These are phyloP conservation scores for Suhomyces coccinellae DNA, from an alignment of 1,139 yeast species.

Conservation along the genomic window DNA sequence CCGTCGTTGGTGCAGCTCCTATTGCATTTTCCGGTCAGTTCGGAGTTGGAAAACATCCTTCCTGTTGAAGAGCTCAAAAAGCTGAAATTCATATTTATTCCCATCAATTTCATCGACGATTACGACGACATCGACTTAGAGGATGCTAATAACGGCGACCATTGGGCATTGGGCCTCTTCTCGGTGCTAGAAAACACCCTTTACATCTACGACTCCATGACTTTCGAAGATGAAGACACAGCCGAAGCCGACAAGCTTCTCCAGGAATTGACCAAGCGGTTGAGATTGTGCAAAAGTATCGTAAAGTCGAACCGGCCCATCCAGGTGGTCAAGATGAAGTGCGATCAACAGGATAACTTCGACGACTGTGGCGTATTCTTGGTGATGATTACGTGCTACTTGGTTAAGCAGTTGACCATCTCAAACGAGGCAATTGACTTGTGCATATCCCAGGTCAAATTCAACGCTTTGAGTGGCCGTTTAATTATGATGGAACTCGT, in stretches of 20 bases:
- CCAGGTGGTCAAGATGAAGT: slow-evolving; percentile 28
- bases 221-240: slow-evolving; percentile 18
- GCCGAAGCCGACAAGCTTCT: slow-evolving; percentile 22
- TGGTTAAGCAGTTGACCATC: slow-evolving; percentile 22
- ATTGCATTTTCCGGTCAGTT: slow-evolving; percentile 34
- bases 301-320: slow-evolving; percentile 22
- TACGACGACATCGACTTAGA: slow-evolving; percentile 29
- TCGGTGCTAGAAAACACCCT: slow-evolving; percentile 32
- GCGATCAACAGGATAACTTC: slow-evolving; percentile 46
- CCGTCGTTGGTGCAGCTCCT: slow-evolving; percentile 45
- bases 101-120: slow-evolving; percentile 42
- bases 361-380: slow-evolving; percentile 51
- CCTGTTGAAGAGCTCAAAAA: slow-evolving; percentile 35
- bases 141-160: slow-evolving; percentile 42
- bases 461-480: slow-evolving; percentile 35
- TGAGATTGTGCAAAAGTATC: slow-evolving; percentile 25
- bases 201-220: slow-evolving; percentile 46
- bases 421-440: slow-evolving; percentile 20
- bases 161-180: slow-evolving; percentile 44
- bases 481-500: slow-evolving; percentile 18
- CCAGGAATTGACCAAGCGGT: slow-evolving; percentile 24
- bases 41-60: slow-evolving; percentile 28
- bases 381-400: slow-evolving; percentile 41
- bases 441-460: slow-evolving; percentile 28
- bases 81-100: slow-evolving; percentile 41